A percentile compares a stretch with the other conserved stretches of the same genome.
These are phyloP conservation scores for Cyberlindnera maritima DNA, from an alignment of 805 yeast genomes.

Conservation along the genomic window DNA sequence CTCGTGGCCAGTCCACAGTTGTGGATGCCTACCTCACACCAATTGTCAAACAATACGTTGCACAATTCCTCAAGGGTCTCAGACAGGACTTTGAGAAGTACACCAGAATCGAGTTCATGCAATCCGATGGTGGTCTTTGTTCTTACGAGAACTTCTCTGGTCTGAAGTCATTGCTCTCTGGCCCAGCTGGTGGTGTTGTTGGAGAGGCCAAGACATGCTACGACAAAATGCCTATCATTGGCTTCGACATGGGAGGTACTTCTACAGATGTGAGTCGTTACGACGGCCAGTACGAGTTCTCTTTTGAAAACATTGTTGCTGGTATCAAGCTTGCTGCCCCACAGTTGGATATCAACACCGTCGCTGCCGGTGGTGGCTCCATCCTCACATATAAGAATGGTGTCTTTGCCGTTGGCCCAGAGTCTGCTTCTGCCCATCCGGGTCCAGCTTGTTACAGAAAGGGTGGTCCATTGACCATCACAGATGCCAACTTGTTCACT, in stretches of 20 bases:
- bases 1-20: slow-evolving; percentile 40
- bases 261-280: slow-evolving; percentile 82
- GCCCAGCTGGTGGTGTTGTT: slow-evolving; percentile 64
- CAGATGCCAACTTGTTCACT: slow-evolving; percentile 76
- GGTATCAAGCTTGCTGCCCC: slow-evolving; percentile 84
- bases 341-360: slow-evolving; percentile 76
- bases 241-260: slow-evolving; percentile 78
- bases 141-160: slow-evolving; percentile 53
- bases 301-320: slow-evolving; percentile 80
- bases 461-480: slow-evolving; percentile 79
- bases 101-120: slow-evolving; percentile 51
- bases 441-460: slow-evolving; percentile 88
- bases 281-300: slow-evolving; percentile 67
- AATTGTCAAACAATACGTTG: slow-evolving; percentile 38
- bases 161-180: slow-evolving; percentile 49
- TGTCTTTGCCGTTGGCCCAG: slow-evolving; percentile 80
- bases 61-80: slow-evolving; percentile 34
- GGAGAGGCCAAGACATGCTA: slow-evolving; percentile 54
- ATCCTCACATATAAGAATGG: slow-evolving; percentile 67
- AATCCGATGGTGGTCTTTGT: slow-evolving; percentile 56
- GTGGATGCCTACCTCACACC: slow-evolving; percentile 44
- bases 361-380: slow-evolving; percentile 86
- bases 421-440: slow-evolving; percentile 83
- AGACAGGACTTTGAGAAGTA: slow-evolving; percentile 33
- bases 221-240: slow-evolving; percentile 36